These are phyloP conservation scores for Penicillium occitanis DNA, from an alignment of 2,329 filamentous ascomycete genomes.

Conservation along the genomic window DNA sequence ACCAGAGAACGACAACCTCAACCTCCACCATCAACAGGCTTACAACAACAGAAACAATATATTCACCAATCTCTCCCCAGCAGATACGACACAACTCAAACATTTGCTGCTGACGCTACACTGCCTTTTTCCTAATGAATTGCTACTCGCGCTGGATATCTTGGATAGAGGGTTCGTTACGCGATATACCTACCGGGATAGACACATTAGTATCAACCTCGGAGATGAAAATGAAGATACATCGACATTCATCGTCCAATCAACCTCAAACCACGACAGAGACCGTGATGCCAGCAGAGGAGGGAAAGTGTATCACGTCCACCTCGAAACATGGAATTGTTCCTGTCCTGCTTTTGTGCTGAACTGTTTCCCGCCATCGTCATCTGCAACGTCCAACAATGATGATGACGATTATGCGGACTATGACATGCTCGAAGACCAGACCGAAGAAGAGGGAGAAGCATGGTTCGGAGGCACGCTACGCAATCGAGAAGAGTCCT, in stretches of 20 bases:
- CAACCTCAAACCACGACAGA: slow-evolving; percentile 39
- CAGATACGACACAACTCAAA: slow-evolving; percentile 35
- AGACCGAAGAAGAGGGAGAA: not conserved
- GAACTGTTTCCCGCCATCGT: slow-evolving; percentile 56
- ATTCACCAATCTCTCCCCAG: not conserved
- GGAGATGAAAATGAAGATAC: not conserved
- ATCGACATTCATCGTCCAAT: slow-evolving; percentile 64
- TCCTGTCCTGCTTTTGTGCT: slow-evolving; percentile 83
- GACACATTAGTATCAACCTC: slow-evolving; percentile 8
- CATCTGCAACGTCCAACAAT: not conserved
- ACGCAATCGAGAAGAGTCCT: slow-evolving; percentile 21
- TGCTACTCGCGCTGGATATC: slow-evolving; percentile 83
- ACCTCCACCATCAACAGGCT: slow-evolving; percentile 21
- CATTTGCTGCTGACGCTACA: slow-evolving; percentile 75
- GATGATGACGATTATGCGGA: not conserved
- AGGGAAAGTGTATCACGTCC: slow-evolving; percentile 64
- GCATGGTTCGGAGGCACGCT: slow-evolving; percentile 40
- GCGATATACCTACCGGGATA: slow-evolving; percentile 44
- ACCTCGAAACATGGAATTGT: slow-evolving; percentile 78
- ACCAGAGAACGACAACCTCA: not conserved
- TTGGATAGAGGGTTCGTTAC: slow-evolving; percentile 75
- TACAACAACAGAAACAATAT: slow-evolving; percentile 26
- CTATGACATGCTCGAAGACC: not conserved
- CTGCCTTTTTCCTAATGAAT: slow-evolving; percentile 74
- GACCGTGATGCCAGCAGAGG: slow-evolving; percentile 8